Conservation (phyloP, 257 asterid genomes). For the Solanum bulbocastanum region DNA sequence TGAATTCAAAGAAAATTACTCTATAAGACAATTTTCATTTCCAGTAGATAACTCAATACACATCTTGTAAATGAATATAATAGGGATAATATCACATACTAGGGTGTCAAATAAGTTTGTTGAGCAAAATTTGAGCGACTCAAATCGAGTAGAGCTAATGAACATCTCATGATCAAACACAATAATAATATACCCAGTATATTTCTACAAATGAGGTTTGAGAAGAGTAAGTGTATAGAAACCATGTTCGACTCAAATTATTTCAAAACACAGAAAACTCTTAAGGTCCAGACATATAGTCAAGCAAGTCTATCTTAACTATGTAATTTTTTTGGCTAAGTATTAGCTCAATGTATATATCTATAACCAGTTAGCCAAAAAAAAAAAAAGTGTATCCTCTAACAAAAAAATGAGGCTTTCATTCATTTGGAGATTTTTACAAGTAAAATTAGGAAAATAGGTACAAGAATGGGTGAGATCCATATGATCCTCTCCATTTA, state of each 20-base stretch:
- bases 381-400: neutral
- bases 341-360: neutral
- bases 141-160: neutral
- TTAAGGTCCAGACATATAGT: neutral
- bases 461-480: neutral
- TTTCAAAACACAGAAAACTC: neutral
- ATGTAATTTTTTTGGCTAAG: neutral
- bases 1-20: neutral
- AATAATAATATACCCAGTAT: neutral
- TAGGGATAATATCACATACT: neutral
- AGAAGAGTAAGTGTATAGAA: neutral
- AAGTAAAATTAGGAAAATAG: neutral
- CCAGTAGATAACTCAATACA: neutral
- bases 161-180: neutral
- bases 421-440: neutral
- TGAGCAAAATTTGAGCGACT: neutral
- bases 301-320: neutral
- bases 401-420: neutral
- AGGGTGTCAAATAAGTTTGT: neutral
- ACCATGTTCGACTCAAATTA: neutral
- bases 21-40: neutral
- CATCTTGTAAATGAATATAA: neutral
- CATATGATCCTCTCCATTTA: neutral
- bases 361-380: neutral
- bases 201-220: neutral